A percentile compares a stretch with the other conserved stretches of the same genome.
Conservation (phyloP, 192 early-diverging fungal species). For the Podochytrium sp. region DNA sequence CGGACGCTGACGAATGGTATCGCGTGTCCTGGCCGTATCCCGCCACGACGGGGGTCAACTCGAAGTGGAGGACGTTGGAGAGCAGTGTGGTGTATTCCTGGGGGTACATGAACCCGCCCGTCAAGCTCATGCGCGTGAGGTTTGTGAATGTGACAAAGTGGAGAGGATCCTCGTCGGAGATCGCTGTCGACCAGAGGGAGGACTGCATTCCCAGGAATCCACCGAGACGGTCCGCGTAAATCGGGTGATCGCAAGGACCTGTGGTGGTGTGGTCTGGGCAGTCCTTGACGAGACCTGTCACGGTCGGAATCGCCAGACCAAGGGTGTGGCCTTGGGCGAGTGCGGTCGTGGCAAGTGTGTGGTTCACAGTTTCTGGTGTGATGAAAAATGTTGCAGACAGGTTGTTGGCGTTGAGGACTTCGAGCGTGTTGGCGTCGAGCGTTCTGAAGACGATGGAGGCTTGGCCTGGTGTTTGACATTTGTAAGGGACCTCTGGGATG, state of each 20-base stretch:
- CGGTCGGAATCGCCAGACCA: background rate
- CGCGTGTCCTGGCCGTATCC: background rate
- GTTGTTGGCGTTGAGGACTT: background rate
- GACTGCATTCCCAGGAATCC: background rate
- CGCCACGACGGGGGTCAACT: background rate
- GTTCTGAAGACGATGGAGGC: background rate
- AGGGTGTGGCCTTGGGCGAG: background rate
- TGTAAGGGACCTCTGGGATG: background rate
- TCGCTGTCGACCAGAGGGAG: background rate
- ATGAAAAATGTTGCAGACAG: constrained; percentile 5
- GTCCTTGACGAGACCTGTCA: background rate
- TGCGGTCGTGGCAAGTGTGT: background rate
- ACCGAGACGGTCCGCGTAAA: background rate
- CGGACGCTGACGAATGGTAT: background rate
- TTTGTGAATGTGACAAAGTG: background rate
- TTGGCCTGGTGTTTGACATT: background rate
- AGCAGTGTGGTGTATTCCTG: background rate
- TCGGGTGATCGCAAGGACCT: background rate
- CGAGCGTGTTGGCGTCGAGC: background rate
- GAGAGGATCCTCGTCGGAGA: background rate
- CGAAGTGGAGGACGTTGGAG: background rate
- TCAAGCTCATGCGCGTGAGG: background rate
- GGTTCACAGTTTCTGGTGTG: background rate
- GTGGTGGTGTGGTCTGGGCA: background rate
- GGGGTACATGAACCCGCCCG: background rate